A percentile compares a stretch with the other conserved stretches of the same genome.
phyloP scores from a whole-genome alignment of 352 stramenopile species.

The Aphanomyces invadans region DNA sequence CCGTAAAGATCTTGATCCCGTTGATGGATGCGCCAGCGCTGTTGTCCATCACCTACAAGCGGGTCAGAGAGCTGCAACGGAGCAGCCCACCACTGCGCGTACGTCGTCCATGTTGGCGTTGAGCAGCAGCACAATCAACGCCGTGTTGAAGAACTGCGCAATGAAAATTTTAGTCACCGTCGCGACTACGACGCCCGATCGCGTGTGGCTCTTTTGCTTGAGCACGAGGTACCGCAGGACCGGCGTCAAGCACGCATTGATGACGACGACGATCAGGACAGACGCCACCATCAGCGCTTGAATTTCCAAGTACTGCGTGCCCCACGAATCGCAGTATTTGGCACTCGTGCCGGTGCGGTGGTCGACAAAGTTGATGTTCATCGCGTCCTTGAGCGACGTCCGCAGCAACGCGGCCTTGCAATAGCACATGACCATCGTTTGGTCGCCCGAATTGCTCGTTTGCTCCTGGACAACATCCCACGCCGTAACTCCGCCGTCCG shows the following conservation, averaged over 20 bases:
- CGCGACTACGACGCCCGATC: slow-evolving; percentile 61
- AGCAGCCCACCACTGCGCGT: too few species aligned
- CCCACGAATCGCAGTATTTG: slow-evolving; percentile 61
- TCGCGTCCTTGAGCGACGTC: slow-evolving; percentile 55
- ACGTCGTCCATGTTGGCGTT: slow-evolving; percentile 78
- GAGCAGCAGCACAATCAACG: slow-evolving; percentile 63
- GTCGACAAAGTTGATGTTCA: slow-evolving; percentile 48
- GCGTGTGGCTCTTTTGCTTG: slow-evolving; percentile 73
- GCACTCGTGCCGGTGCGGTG: slow-evolving; percentile 29
- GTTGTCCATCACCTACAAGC: slow-evolving; percentile 5
- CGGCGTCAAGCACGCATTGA: slow-evolving; percentile 58
- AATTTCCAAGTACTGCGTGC: slow-evolving; percentile 57
- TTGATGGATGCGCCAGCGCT: background rate
- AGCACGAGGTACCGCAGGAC: slow-evolving; percentile 61
- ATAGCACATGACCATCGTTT: slow-evolving; percentile 71
- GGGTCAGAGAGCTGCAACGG: too few species aligned
- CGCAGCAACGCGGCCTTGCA: slow-evolving; percentile 48
- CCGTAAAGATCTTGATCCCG: slow-evolving; percentile 35
- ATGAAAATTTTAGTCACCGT: slow-evolving; percentile 70
- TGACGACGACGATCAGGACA: slow-evolving; percentile 58
- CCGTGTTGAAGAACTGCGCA: slow-evolving; percentile 77
- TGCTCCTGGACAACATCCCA: slow-evolving; percentile 66
- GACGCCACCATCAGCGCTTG: slow-evolving; percentile 53
- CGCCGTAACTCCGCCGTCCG: slow-evolving; percentile 38
- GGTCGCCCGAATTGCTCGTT: slow-evolving; percentile 48